Base-by-base conservation (phyloP, 2,329 filamentous ascomycete genomes). In the Phaeosphaeria sp. region DNA sequence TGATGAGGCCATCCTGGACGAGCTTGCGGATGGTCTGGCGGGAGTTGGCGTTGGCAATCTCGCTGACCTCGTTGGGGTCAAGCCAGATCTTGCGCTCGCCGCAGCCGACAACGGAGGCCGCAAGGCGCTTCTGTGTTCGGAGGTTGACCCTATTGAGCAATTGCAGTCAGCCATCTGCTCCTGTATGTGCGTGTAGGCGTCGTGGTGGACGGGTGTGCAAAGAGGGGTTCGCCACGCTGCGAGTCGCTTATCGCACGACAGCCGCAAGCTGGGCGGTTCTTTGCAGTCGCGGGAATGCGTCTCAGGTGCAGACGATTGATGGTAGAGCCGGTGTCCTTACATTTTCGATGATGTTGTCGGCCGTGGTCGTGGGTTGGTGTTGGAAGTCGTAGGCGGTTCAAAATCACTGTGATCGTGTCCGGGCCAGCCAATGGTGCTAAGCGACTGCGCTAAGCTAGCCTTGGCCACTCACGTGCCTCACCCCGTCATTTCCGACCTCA, bases 21-120 rank as follows among this genome's bases (percentile, higher is more conserved):
- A 99, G 92, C 89, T 99, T 99, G 87, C 96, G 94, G 89, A 99
- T 91, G 77, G 94, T 97, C 88, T 98, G 94, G 80, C 95, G 94
- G 79, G 94, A 98, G 91, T 99, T 99, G 90, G 95, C 95, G 85
- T 97, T 98, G 87, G 91, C 93, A 87, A 99, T 99, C 86, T 99
- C 95, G 88, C 85, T 95, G 86, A 93, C 89, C 88, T 99, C 95
- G 83, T 96, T 98, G 84, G 95, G 95, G 86, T 99, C 95, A 82
- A 99, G 93, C 95, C 95, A 99, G 86, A 99, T 96, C 92, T 99
- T 99, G 90, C 94, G 92, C 91, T 99, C 90, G 83, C 95, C 95
- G 87, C 92, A 96, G 88, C 93, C 93, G 83, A 97, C 92, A 83
- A 99, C 95, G 84, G 94, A 91, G 81, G 95, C 92, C 83, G 95